phyloP scores from a whole-genome alignment of 371 early-diverging fungal species.

The Fennellomyces sp. region DNA sequence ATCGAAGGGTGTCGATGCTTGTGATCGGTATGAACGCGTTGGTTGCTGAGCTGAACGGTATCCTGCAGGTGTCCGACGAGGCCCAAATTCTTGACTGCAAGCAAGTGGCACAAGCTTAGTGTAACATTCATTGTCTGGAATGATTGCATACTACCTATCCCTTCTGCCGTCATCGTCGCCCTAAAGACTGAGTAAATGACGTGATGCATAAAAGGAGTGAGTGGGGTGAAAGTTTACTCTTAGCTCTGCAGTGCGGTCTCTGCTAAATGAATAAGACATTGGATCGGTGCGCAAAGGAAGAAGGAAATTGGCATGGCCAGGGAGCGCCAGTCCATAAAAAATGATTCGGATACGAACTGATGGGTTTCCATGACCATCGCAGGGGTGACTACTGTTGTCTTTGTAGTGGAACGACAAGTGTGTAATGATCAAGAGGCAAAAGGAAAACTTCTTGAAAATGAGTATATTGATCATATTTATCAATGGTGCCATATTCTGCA shows the following conservation, averaged over 20 bases:
- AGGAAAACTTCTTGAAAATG: background rate
- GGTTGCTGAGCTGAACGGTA: background rate
- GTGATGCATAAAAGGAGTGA: background rate
- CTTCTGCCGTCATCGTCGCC: background rate
- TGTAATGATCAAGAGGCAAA: background rate
- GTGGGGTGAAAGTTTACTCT: slow-evolving; percentile 4
- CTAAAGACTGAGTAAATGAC: background rate
- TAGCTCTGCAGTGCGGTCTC: slow-evolving; percentile 19
- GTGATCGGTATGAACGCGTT: background rate
- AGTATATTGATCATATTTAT: too few species aligned
- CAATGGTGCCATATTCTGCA: too few species aligned
- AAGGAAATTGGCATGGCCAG: background rate
- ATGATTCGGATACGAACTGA: slow-evolving; percentile 2
- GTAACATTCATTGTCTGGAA: background rate
- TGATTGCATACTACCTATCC: background rate
- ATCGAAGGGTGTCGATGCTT: background rate
- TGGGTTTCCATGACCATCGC: background rate
- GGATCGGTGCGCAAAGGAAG: background rate
- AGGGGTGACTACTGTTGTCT: too few species aligned
- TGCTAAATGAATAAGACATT: slow-evolving; percentile 12
- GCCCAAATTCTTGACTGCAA: slow-evolving; percentile 8
- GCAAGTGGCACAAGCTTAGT: background rate
- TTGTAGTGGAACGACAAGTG: background rate
- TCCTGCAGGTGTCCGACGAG: slow-evolving; percentile 12
- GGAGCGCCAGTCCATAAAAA: background rate